phyloP scores from a whole-genome alignment of 2,329 filamentous ascomycete genomes.

The Monilinia fructicola region DNA sequence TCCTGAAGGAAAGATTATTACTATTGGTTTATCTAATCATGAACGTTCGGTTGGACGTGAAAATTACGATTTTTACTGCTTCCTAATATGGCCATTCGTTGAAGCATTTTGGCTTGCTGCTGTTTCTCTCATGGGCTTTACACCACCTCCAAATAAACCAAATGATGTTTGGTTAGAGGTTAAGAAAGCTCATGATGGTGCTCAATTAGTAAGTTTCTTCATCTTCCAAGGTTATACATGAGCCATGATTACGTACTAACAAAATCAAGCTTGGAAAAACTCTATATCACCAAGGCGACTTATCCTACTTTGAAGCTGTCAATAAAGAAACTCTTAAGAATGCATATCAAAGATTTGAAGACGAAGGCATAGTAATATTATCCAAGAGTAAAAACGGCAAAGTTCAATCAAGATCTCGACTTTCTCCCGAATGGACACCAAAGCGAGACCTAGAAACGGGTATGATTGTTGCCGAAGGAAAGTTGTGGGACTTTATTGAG shows the following conservation, averaged over 20 bases:
- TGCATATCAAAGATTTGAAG: constrained; percentile 81
- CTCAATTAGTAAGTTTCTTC: constrained; percentile 66
- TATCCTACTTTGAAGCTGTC: constrained; percentile 96
- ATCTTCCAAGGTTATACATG: neutral
- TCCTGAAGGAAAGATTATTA: constrained; percentile 56
- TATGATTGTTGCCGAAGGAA: constrained; percentile 65
- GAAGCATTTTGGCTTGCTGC: constrained; percentile 91
- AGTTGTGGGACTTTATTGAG: constrained; percentile 89
- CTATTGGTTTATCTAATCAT: constrained; percentile 70
- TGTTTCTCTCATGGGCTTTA: constrained; percentile 81
- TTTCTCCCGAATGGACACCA: constrained; percentile 75
- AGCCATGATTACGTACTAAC: constrained; percentile 30
- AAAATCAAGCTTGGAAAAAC: constrained; percentile 78
- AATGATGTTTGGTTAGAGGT: constrained; percentile 76
- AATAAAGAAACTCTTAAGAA: constrained; percentile 98
- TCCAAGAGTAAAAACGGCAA: constrained; percentile 66
- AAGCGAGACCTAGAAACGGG: constrained; percentile 61
- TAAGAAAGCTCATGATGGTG: constrained; percentile 74
- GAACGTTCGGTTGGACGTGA: constrained; percentile 81
- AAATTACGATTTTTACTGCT: constrained; percentile 98
- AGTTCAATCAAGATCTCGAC: constrained; percentile 59
- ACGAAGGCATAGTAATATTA: constrained; percentile 83
- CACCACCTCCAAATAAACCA: constrained; percentile 58
- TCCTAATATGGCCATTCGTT: constrained; percentile 97
- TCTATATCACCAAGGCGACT: constrained; percentile 93